These are phyloP conservation scores for Russula virescens DNA, from an alignment of 768 basidiomycete genomes.

Conservation along the genomic window DNA sequence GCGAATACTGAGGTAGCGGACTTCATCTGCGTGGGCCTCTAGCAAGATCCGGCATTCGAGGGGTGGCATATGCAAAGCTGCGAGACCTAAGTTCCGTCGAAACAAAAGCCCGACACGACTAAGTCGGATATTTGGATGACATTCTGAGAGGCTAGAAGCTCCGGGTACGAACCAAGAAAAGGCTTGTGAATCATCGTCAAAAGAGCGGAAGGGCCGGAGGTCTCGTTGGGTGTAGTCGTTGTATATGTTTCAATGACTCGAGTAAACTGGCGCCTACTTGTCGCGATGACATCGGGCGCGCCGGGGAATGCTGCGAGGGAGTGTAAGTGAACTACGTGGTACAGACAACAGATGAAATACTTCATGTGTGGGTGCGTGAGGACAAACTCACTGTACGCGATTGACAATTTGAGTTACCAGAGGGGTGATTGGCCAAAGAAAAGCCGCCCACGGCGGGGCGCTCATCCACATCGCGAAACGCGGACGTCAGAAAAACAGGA, in stretches of 20 bases:
- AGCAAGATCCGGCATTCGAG: conserved; percentile 17
- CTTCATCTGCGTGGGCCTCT: background rate
- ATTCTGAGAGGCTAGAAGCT: conserved; percentile 12
- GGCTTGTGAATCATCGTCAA: conserved; percentile 17
- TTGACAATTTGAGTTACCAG: background rate
- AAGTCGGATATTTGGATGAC: conserved; percentile 21
- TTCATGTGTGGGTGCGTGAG: too few species aligned
- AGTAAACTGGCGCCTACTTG: conserved; percentile 12
- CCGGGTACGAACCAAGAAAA: conserved; percentile 8
- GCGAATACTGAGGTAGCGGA: background rate
- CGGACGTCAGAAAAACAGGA: background rate
- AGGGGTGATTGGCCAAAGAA: background rate
- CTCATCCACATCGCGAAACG: background rate
- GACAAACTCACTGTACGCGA: background rate
- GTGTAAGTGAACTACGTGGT: conserved; percentile 11
- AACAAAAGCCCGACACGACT: conserved; percentile 8
- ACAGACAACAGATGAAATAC: background rate
- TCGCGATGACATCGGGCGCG: conserved; percentile 12
- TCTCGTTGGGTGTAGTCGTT: conserved; percentile 17
- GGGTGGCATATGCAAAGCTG: conserved; percentile 11
- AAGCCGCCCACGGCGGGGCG: background rate
- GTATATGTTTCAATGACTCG: conserved; percentile 22
- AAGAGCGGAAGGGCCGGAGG: background rate
- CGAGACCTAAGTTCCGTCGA: conserved; percentile 14
- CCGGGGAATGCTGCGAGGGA: background rate